A percentile compares a stretch with the other conserved stretches of the same genome.
Conservation (phyloP, 2,329 filamentous ascomycete genomes). For the Clonostachys chloroleuca region DNA sequence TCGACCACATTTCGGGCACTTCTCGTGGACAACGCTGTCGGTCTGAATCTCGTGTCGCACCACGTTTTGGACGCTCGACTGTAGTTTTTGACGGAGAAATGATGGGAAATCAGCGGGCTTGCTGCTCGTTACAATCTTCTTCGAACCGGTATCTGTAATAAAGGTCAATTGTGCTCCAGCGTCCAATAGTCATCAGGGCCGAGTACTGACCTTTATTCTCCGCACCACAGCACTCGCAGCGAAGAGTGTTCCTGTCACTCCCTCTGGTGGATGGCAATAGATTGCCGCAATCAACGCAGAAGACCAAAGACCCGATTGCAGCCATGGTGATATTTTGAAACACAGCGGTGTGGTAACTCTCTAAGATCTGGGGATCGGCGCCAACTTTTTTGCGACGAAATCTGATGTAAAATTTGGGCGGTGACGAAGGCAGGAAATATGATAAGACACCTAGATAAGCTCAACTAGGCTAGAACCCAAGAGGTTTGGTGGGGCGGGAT, state of each 20-base stretch:
- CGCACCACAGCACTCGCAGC: constrained; percentile 82
- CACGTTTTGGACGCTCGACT: constrained; percentile 79
- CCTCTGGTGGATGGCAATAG: constrained; percentile 78
- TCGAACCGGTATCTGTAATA: constrained; percentile 63
- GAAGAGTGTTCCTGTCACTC: constrained; percentile 68
- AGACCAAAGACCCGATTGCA: constrained; percentile 84
- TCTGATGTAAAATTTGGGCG: no score
- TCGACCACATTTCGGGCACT: constrained; percentile 76
- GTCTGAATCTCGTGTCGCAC: constrained; percentile 73
- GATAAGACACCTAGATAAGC: no score
- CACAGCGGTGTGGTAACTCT: no score
- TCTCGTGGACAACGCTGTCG: constrained; percentile 61
- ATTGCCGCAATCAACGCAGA: constrained; percentile 91
- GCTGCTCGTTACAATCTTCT: constrained; percentile 75
- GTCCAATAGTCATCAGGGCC: neutral
- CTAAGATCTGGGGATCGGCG: no score
- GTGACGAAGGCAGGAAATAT: no score
- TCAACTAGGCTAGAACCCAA: no score
- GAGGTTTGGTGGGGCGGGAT: no score
- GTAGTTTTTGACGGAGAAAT: constrained; percentile 74
- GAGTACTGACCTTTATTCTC: constrained; percentile 68
- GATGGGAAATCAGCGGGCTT: constrained; percentile 90
- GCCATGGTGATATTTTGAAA: constrained; percentile 57
- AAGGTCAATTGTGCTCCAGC: neutral
- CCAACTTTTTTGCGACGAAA: no score